Evolutionary conservation across 495 filamentous ascomycete genomes (phyloP), one percentile per base, ranked within the genome.

Genomic region (Penicillium pancosmium): DNA sequence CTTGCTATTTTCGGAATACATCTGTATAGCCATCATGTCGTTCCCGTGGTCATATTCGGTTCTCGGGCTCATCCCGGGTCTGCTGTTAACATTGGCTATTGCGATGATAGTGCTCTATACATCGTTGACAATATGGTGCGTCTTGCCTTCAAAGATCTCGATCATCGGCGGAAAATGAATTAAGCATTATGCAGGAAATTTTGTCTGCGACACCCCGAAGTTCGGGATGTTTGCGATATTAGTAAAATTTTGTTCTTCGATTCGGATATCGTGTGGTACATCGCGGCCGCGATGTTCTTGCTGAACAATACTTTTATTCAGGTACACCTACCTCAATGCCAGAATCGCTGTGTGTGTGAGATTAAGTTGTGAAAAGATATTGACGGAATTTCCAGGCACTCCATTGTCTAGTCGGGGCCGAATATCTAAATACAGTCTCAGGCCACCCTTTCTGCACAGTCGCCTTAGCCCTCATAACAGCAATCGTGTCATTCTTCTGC

Each of bases 21-120:
- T 94, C 52, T 93, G 90, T 70, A 72, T 94, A 75, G 90, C 91
- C 33, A 94, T 93, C 66, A 94, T 94, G 91, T 91, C 88, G 18
- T 93, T 93, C 65, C 91, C 91, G 0, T 93, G 86, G 78, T 91
- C 89, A 0, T 94, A 94, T 73, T 90, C 89, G 9, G 78, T 91
- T 34, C 80, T 94, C 13, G 91, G 91, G 9, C 80, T 94, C 25
- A 89, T 93, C 16, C 90, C 91, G 1, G 90, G 90, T n/a, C 68
- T 94, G 57, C 91, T 94, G 57, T 66, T 93, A 58, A 94, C 91
- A 1, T 78, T 89, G 4, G 82, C 90, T 21, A 80, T 89, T 48
- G 89, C 90, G 15, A 78, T 65, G 9, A 63, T 88, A 33, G 90
- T 94, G 15, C 74, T 92, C 5, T 94, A 94, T 65, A 94, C 91